phyloP scores from a whole-genome alignment of 345 rosid species.

The Rhizophora apiculata region DNA sequence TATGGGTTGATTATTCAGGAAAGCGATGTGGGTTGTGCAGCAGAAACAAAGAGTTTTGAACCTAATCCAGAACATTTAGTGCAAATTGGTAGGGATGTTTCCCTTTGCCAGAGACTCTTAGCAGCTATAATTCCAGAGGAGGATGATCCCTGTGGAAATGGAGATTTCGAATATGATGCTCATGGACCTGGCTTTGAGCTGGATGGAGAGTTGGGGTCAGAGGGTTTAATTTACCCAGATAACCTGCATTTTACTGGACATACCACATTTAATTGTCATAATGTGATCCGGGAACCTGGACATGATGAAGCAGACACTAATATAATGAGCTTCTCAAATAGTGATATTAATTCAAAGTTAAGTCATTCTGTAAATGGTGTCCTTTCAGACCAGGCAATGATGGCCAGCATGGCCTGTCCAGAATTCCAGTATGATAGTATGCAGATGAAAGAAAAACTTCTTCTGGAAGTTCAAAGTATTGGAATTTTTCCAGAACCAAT shows the following conservation, averaged over 20 bases:
- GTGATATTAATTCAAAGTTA: constrained; percentile 39
- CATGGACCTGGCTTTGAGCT: constrained; percentile 53
- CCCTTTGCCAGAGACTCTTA: constrained; percentile 75
- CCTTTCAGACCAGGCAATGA: constrained; percentile 39
- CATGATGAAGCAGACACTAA: constrained; percentile 53
- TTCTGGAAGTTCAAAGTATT: constrained; percentile 73
- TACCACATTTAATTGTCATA: constrained; percentile 45
- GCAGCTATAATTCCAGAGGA: constrained; percentile 88
- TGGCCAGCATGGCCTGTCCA: constrained; percentile 39
- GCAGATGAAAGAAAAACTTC: constrained; percentile 64
- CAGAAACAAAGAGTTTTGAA: constrained; percentile 28
- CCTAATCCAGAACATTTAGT: constrained; percentile 31
- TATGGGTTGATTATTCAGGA: constrained; percentile 35
- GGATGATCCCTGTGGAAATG: constrained; percentile 41
- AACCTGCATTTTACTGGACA: constrained; percentile 35
- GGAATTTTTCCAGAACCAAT: constrained; percentile 70
- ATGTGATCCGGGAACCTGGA: constrained; percentile 43
- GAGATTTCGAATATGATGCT: constrained; percentile 46
- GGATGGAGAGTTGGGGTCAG: constrained; percentile 59
- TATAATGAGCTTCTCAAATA: constrained; percentile 30
- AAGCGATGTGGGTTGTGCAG: constrained; percentile 23
- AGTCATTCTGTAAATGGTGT: constrained; percentile 42
- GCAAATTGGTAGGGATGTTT: constrained; percentile 36
- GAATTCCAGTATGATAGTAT: constrained; percentile 55
- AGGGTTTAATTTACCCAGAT: constrained; percentile 44